Base-by-base conservation (phyloP, 2,329 filamentous ascomycete species). In the Claviceps spartinae region DNA sequence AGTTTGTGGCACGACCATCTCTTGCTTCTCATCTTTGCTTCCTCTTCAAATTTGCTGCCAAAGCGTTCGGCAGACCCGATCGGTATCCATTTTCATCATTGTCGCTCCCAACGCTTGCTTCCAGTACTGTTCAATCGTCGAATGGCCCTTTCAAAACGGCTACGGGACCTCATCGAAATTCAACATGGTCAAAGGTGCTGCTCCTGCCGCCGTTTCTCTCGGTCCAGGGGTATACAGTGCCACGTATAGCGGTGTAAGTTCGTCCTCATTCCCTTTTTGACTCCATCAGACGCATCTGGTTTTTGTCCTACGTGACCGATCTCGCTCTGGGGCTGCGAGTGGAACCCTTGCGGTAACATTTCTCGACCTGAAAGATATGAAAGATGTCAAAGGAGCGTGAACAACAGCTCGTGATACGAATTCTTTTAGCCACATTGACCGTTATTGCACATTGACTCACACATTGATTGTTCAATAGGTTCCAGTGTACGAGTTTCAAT, bases 401-500 rank as follows among this genome's bases (percentile, higher is more conserved):
- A 37, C 22, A 34, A 34, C 9, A 34, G 30, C 9, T 34, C 30
- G 30, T 11, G 30, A 34, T 11, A 34, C 3, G 3, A 34, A 34
- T 4, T 34, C 30, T 34, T 11, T 11, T n/a, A 20, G 36, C 16
- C 14, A n/a, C 1, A 16, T 43, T 41, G 4, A 9, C 13, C 36
- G 8, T 22, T 2, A 24, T 43, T 22, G 13, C 41, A 22, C 18
- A 43, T 13, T 36, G 13, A 7, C 52, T 53, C 20, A 53, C 20
- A 30, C n/a, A 13, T 45, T 26, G 22, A 2, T 6, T 50, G 37
- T 51, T 34, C 30, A 11, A 11, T 62, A 96, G 88, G 89, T 95
- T 55, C 91, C 91, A 38, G 91, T 97, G 11, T 96, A 93, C 66
- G 93, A 97, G 65, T 93, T 82, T 69, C 89, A 94, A 66, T 84